Evolutionary conservation across 129 eudicot species (phyloP).

Genomic region (Solidago caesia): DNA sequence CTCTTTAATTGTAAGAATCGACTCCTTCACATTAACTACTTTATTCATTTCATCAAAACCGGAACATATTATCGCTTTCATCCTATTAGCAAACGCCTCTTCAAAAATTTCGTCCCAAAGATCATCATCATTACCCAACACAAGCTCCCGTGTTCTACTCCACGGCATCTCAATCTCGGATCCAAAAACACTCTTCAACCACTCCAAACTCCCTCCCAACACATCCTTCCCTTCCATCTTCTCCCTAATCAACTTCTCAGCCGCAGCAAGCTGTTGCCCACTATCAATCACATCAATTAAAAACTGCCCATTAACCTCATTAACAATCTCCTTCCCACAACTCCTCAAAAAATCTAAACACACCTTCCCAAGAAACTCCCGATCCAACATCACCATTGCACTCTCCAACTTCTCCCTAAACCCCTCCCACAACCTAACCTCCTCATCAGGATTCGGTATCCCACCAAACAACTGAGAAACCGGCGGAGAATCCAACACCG

Average conservation of each 20-base stretch:
- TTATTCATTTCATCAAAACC: slow-evolving; percentile 59
- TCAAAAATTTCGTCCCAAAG: slow-evolving; percentile 97
- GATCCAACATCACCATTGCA: slow-evolving; percentile 62
- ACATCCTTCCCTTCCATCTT: slow-evolving; percentile 89
- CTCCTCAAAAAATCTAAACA: slow-evolving; percentile 85
- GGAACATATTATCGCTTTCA: slow-evolving; percentile 67
- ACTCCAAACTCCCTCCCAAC: slow-evolving; percentile 90
- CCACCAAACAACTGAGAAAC: slow-evolving; percentile 93
- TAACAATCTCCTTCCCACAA: slow-evolving; percentile 84
- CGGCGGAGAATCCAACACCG: slow-evolving; percentile 68
- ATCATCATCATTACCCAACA: slow-evolving; percentile 82
- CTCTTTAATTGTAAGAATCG: slow-evolving; percentile 46
- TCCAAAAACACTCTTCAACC: slow-evolving; percentile 92
- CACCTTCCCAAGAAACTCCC: slow-evolving; percentile 55
- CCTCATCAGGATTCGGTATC: slow-evolving; percentile 94
- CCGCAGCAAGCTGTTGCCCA: slow-evolving; percentile 79
- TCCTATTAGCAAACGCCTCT: slow-evolving; percentile 72
- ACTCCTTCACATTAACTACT: slow-evolving; percentile 58
- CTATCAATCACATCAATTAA: slow-evolving; percentile 66
- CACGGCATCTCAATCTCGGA: slow-evolving; percentile 93
- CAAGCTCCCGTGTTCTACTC: slow-evolving; percentile 94
- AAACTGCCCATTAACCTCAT: slow-evolving; percentile 58
- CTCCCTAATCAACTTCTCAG: slow-evolving; percentile 83
- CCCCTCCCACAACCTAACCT: slow-evolving; percentile 76
- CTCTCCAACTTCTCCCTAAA: slow-evolving; percentile 79